These are phyloP conservation scores for Cyclotella sp. DNA, from an alignment of 108 stramenopile species.

Conservation along the genomic window DNA sequence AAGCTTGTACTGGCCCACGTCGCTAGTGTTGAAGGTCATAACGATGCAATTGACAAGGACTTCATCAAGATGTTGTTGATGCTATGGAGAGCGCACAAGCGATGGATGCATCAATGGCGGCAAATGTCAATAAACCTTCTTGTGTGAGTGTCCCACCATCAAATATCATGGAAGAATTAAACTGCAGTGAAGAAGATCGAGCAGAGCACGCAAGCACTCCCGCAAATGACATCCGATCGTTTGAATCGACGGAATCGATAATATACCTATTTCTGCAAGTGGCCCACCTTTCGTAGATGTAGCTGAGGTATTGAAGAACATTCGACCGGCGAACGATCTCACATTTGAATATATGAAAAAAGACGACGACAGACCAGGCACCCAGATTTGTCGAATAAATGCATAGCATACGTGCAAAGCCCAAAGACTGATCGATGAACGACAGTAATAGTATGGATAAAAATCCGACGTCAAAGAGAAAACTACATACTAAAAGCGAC, in stretches of 20 bases:
- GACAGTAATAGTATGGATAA: neutral
- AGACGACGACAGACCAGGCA: too few species aligned
- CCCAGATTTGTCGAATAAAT: too few species aligned
- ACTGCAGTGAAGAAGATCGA: slow-evolving; percentile 13
- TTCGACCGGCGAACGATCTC: neutral
- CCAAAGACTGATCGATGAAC: neutral
- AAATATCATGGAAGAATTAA: slow-evolving; percentile 14
- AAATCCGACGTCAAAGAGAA: neutral
- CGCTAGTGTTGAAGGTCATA: neutral
- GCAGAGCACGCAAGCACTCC: slow-evolving; percentile 3
- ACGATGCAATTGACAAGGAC: neutral
- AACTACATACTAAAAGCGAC: neutral
- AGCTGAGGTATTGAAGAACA: slow-evolving; percentile 14
- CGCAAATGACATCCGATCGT: neutral
- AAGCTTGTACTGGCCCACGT: neutral
- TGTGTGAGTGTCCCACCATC: slow-evolving; percentile 3
- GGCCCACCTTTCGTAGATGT: slow-evolving; percentile 9
- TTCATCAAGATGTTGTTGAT: neutral
- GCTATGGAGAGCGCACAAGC: neutral
- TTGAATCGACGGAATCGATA: neutral
- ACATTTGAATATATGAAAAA: too few species aligned
- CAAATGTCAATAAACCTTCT: neutral
- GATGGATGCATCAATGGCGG: neutral
- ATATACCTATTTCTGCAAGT: neutral
- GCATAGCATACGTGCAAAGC: too few species aligned